Percentiles rank a stretch among this genome's conserved stretches.
These are phyloP conservation scores for Dentipellis sp. DNA, from an alignment of 768 basidiomycete species.

Conservation along the genomic window DNA sequence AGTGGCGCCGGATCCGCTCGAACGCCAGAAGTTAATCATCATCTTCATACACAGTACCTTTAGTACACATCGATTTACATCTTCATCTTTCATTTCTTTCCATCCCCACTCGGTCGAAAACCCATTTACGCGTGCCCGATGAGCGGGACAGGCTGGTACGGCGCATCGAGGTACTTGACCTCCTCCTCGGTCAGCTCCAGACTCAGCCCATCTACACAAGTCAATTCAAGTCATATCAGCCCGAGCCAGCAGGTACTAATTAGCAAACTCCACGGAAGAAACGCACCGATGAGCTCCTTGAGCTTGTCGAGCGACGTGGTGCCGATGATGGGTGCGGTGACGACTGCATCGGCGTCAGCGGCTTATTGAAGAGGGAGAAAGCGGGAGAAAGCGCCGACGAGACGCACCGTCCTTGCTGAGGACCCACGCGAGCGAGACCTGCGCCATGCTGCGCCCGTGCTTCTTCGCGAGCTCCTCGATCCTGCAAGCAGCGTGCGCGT, in stretches of 20 bases:
- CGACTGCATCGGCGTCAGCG: too few species aligned
- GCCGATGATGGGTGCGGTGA: conserved; percentile 2
- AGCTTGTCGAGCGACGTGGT: conserved; percentile 2
- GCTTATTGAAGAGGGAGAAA: too few species aligned
- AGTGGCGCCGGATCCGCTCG: too few species aligned
- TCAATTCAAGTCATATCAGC: too few species aligned
- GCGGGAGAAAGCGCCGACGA: neutral
- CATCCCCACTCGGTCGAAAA: neutral
- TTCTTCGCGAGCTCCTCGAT: conserved; percentile 26
- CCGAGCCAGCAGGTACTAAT: too few species aligned
- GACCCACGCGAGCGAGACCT: conserved; percentile 29
- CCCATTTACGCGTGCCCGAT: neutral
- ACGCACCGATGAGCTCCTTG: conserved; percentile 1
- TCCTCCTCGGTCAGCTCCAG: neutral
- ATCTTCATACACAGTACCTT: too few species aligned
- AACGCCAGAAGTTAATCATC: too few species aligned
- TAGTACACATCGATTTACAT: neutral
- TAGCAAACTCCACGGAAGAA: too few species aligned
- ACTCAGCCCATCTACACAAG: neutral
- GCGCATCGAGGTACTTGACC: neutral
- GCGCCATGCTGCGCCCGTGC: conserved; percentile 25
- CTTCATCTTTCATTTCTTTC: neutral
- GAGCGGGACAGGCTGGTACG: neutral
- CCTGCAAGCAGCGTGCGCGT: neutral
- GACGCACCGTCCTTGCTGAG: conserved; percentile 15